Percentiles rank a stretch among this genome's conserved stretches.
phyloP scores from a whole-genome alignment of 305 asterid species.

The Solanum hybrid region DNA sequence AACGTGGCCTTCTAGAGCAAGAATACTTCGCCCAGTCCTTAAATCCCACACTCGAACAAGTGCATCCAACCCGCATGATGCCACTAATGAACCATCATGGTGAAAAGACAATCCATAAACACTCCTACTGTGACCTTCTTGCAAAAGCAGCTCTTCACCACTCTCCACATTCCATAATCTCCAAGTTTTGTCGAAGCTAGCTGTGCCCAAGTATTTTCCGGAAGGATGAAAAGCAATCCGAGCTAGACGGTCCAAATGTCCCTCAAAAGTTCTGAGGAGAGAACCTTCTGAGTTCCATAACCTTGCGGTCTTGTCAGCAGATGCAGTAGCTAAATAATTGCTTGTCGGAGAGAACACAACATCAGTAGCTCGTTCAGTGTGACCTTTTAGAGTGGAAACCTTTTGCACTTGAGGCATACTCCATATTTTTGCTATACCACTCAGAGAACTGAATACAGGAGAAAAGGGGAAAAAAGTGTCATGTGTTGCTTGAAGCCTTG shows the following conservation, averaged over 20 bases:
- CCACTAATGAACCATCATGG: constrained; percentile 89
- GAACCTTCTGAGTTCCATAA: constrained; percentile 71
- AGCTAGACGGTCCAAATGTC: constrained; percentile 92
- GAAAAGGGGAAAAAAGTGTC: background rate
- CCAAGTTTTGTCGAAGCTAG: constrained; percentile 94
- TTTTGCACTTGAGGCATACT: constrained; percentile 62
- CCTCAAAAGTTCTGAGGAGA: constrained; percentile 53
- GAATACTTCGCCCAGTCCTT: constrained; percentile 83
- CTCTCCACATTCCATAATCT: constrained; percentile 94
- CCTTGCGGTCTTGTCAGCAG: constrained; percentile 85
- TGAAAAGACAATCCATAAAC: constrained; percentile 82
- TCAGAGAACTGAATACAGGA: constrained; percentile 46
- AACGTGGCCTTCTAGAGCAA: constrained; percentile 86
- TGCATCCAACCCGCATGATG: constrained; percentile 86
- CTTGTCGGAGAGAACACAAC: constrained; percentile 67
- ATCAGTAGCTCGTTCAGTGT: constrained; percentile 84
- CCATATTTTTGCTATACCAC: constrained; percentile 83
- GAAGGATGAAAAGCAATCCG: constrained; percentile 86
- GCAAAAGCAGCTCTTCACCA: constrained; percentile 91
- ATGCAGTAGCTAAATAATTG: constrained; percentile 76
- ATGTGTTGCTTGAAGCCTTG: background rate
- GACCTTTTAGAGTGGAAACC: constrained; percentile 75
- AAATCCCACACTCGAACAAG: constrained; percentile 98
- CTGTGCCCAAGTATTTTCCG: constrained; percentile 84
- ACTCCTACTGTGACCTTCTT: constrained; percentile 98